phyloP scores from a whole-genome alignment of 78 protist genomes.

The Dictyostelium capitatum region DNA sequence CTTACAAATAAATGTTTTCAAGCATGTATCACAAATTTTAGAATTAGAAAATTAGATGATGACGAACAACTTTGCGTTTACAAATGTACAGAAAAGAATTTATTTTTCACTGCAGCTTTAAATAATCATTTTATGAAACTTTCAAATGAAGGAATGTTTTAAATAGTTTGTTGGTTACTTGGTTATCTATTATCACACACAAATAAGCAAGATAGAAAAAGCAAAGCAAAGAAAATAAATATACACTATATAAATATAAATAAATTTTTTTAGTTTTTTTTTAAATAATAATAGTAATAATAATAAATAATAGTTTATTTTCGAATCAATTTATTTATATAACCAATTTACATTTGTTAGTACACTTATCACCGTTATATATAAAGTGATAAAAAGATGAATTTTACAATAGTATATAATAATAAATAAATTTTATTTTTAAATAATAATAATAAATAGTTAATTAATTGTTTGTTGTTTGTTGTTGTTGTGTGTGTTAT shows the following conservation, averaged over 20 bases:
- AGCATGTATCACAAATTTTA: slow-evolving; percentile 72
- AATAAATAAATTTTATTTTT: too few relatives aligned
- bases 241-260: too few relatives aligned
- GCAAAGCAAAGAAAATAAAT: too few relatives aligned
- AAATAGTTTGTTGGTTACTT: neutral
- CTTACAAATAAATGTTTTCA: slow-evolving; percentile 72
- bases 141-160: slow-evolving; percentile 2
- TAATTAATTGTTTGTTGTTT: neutral
- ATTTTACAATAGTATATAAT: too few relatives aligned
- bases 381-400: too few relatives aligned
- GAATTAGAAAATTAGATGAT: slow-evolving; percentile 73
- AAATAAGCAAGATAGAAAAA: neutral
- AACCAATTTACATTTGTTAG: too few relatives aligned
- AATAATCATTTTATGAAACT: slow-evolving; percentile 6
- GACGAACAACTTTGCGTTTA: slow-evolving; percentile 69
- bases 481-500: neutral
- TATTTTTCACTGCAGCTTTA: neutral
- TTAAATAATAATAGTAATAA: neutral
- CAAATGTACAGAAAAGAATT: slow-evolving; percentile 72
- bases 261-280: too few relatives aligned
- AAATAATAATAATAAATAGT: neutral
- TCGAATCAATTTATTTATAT: too few relatives aligned
- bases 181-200: neutral
- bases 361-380: too few relatives aligned
- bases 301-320: too few relatives aligned